These are phyloP conservation scores for Tolypocladium cylindrosporum DNA, from an alignment of 2,329 filamentous ascomycete genomes.

Conservation along the genomic window DNA sequence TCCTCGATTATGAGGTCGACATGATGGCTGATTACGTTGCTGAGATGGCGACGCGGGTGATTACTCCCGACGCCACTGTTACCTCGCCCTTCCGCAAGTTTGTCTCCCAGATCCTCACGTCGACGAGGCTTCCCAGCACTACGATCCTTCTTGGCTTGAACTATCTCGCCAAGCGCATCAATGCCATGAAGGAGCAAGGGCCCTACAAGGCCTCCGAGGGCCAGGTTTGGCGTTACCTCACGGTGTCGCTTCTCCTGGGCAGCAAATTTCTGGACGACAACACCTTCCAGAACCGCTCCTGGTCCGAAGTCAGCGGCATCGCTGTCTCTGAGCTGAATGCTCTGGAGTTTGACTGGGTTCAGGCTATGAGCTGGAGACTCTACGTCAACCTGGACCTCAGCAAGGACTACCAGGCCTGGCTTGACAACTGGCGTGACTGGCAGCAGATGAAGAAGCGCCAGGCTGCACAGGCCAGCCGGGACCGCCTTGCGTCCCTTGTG, in stretches of 20 bases:
- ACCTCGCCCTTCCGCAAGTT: conserved; percentile 80
- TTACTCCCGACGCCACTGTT: conserved; percentile 41
- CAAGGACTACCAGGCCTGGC: conserved; percentile 58
- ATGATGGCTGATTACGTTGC: conserved; percentile 92
- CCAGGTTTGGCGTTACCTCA: conserved; percentile 80
- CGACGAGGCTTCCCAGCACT: conserved; percentile 79
- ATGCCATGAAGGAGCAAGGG: conserved; percentile 51
- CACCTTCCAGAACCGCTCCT: conserved; percentile 94
- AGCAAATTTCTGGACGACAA: conserved; percentile 97
- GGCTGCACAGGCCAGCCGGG: conserved; percentile 35
- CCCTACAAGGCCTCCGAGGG: conserved; percentile 52
- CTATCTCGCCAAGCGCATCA: conserved; percentile 77
- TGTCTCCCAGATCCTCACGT: conserved; percentile 81
- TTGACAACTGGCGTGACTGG: conserved; percentile 51
- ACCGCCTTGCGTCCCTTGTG: conserved; percentile 37
- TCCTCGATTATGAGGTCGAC: conserved; percentile 95
- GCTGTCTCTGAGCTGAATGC: conserved; percentile 73
- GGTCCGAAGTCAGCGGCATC: conserved; percentile 92
- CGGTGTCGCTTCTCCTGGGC: conserved; percentile 72
- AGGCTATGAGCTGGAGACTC: conserved; percentile 71
- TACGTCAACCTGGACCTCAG: conserved; percentile 76
- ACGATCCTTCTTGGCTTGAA: conserved; percentile 87
- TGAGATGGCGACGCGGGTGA: conserved; percentile 64
- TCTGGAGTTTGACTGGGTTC: conserved; percentile 81
- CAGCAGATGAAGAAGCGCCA: conserved; percentile 44